Conservation (phyloP, 495 filamentous ascomycete genomes). For the Pseudevernia furfuracea region DNA sequence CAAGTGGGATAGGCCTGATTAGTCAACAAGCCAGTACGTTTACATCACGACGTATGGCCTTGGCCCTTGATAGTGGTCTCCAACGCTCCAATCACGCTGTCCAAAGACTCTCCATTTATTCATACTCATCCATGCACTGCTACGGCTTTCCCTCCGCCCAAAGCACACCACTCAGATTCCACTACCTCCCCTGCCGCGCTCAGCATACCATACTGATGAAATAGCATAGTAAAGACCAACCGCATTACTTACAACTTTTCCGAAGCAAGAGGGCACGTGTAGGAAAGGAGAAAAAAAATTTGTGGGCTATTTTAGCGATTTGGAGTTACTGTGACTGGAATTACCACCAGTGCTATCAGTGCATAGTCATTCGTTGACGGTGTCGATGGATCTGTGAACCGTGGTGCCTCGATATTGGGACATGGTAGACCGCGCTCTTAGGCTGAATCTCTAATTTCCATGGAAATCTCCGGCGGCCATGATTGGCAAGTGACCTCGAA, state of each 20-base stretch:
- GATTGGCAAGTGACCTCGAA: neutral
- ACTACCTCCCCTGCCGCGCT: constrained; percentile 72
- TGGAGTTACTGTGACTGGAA: constrained; percentile 65
- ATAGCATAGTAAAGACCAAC: constrained; percentile 59
- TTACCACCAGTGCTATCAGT: constrained; percentile 66
- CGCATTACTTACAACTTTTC: constrained; percentile 70
- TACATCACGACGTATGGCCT: constrained; percentile 43
- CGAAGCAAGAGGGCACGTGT: constrained; percentile 63
- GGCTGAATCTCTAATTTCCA: neutral
- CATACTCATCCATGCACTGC: constrained; percentile 44
- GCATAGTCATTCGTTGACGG: constrained; percentile 87
- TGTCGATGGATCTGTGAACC: constrained; percentile 66
- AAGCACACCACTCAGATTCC: constrained; percentile 65
- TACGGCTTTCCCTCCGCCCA: constrained; percentile 43
- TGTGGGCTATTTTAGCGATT: constrained; percentile 62
- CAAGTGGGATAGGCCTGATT: constrained; percentile 31
- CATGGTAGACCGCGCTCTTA: neutral
- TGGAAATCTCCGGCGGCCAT: neutral
- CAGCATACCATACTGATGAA: constrained; percentile 74
- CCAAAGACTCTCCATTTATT: constrained; percentile 38
- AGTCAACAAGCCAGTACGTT: constrained; percentile 62
- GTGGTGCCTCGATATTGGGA: neutral
- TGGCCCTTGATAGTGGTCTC: constrained; percentile 73
- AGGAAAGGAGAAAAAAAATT: constrained; percentile 62
- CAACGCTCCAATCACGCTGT: constrained; percentile 31